phyloP scores from a whole-genome alignment of 768 basidiomycete genomes.

The Mycena floridula region DNA sequence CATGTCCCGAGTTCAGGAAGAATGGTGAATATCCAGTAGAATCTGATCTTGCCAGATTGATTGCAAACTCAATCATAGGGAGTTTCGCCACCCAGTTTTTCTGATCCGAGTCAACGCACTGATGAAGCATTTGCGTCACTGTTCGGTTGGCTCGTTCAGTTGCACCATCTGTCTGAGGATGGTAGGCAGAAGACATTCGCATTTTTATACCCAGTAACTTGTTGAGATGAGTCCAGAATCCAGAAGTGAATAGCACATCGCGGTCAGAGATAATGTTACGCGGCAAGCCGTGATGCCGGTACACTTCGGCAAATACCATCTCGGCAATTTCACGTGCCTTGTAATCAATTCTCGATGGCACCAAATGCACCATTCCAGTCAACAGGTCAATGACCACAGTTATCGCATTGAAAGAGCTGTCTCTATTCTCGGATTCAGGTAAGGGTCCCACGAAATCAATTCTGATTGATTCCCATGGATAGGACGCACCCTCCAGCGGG shows the following conservation, averaged over 20 bases:
- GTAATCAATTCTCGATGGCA: conserved; percentile 10
- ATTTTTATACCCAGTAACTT: conserved; percentile 11
- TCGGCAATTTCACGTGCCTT: conserved; percentile 13
- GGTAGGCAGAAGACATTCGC: conserved; percentile 9
- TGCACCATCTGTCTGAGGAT: too few relatives aligned
- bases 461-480: conserved; percentile 17
- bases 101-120: conserved; percentile 13
- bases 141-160: conserved; percentile 23
- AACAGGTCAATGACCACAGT: conserved; percentile 15
- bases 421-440: conserved; percentile 1
- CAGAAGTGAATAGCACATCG: conserved; percentile 14
- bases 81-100: conserved; percentile 19
- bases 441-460: background rate
- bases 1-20: too few relatives aligned
- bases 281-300: conserved; percentile 7
- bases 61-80: conserved; percentile 33
- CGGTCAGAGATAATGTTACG: conserved; percentile 3
- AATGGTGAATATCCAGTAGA: conserved; percentile 31
- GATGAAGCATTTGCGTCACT: conserved; percentile 16
- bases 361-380: conserved; percentile 11
- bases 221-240: conserved; percentile 1
- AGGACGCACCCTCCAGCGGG: conserved; percentile 6
- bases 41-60: conserved; percentile 26
- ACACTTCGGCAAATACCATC: conserved; percentile 15
- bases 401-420: conserved; percentile 17